Percentiles rank a stretch among this genome's conserved stretches.
phyloP scores from a whole-genome alignment of 306 rosid genomes.

The Gynostemma pentaphyllum region DNA sequence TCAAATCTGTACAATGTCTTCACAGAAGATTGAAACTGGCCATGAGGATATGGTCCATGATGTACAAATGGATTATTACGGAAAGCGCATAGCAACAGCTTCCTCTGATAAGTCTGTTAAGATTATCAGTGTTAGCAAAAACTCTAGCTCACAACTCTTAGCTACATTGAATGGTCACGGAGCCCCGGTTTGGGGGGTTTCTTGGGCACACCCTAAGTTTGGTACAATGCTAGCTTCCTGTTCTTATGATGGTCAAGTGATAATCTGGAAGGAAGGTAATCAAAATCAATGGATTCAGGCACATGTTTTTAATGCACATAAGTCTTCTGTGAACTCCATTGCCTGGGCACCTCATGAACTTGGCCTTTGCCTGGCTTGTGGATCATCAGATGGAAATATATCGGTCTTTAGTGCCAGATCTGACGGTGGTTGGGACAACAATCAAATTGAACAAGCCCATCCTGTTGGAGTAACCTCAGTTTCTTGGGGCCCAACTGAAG shows the following conservation, averaged over 20 bases:
- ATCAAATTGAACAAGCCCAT: conserved; percentile 76
- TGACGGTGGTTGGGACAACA: conserved; percentile 88
- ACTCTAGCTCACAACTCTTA: conserved; percentile 57
- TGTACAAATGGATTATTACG: conserved; percentile 86
- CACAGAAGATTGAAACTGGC: conserved; percentile 82
- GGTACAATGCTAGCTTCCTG: conserved; percentile 77
- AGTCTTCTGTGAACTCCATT: conserved; percentile 79
- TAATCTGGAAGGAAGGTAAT: conserved; percentile 88
- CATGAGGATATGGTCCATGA: conserved; percentile 73
- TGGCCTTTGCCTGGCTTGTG: conserved; percentile 83
- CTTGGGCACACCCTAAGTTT: conserved; percentile 92
- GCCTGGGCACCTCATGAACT: conserved; percentile 96
- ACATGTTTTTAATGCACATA: conserved; percentile 64
- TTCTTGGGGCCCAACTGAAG: conserved; percentile 86
- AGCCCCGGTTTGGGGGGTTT: conserved; percentile 90
- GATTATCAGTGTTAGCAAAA: conserved; percentile 60
- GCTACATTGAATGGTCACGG: conserved; percentile 70
- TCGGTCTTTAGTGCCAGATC: conserved; percentile 69
- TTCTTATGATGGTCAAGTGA: conserved; percentile 73
- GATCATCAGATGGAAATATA: conserved; percentile 84
- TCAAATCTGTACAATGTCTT: conserved; percentile 36
- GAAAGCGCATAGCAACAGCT: conserved; percentile 79
- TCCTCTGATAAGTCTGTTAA: conserved; percentile 79
- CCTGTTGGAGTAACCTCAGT: conserved; percentile 88
- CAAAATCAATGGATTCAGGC: conserved; percentile 81